Base-by-base conservation (phyloP, 768 basidiomycete species). In the Boletus rubropictus region DNA sequence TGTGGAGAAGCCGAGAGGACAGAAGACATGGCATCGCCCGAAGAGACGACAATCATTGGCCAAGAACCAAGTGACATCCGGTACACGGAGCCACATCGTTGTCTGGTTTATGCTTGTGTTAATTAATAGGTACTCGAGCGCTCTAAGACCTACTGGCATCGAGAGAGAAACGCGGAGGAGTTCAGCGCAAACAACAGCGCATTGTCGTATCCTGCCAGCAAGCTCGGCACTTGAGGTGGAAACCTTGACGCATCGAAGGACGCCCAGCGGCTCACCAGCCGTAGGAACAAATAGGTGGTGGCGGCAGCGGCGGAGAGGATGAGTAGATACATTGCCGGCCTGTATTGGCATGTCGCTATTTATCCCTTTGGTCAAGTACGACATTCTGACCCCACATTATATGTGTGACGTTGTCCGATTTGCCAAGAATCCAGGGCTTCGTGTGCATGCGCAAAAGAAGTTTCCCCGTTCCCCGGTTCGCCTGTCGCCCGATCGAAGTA, bases 121-220 rank as follows among this genome's bases (percentile, higher is more conserved):
- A 51, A 31, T 7, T 4, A 11, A 14, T 8, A 21, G n/a, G 36
- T 9, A 8, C 0, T 15, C 2, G 1, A 27, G 28, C n/a, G 5
- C 27, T 17, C 12, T 15, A n/a, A 18, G 3, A 63, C 60, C 0
- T 46, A 62, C 61, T 49, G 61, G 56, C 61, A 62, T 43, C 22
- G 25, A 4, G 41, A 45, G 10, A 61, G 48, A 40, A 61, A 61
- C 0, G 9, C 39, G 5, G 46, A 15, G 11, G 58, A 61, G 18
- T 48, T 55, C 12, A 60, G 33, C 0, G 27, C 49, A 31, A 53
- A 54, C 2, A 45, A 24, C 15, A 60, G 5, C 7, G 47, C 55
- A 9, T 51, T 60, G 39, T 50, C 55, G 7, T 60, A 46, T 14
- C 58, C 58, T 0, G 42, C 51, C 1, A 60, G 31, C 1, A 55